A percentile compares a stretch with the other conserved stretches of the same genome.
Conservation (phyloP, 2,329 filamentous ascomycete genomes). For the Stromatinia cepivora region DNA sequence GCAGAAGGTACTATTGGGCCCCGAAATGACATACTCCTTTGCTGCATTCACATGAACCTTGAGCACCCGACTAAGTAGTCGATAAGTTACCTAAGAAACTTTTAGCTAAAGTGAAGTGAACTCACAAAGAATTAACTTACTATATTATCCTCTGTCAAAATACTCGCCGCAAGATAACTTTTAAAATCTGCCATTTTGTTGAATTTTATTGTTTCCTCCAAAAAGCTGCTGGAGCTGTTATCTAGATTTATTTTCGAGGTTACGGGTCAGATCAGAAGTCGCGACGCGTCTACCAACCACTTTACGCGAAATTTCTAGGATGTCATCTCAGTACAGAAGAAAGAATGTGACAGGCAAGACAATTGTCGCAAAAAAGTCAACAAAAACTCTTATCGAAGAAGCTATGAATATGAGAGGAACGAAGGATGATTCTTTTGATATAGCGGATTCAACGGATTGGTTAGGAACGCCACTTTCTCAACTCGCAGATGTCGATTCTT, state of each 20-base stretch:
- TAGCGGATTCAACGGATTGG: conserved; percentile 86
- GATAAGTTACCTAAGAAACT: conserved; percentile 75
- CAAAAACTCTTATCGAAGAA: not conserved
- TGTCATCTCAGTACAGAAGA: conserved; percentile 17
- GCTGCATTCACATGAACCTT: conserved; percentile 83
- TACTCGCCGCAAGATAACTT: conserved; percentile 40
- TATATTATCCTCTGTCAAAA: conserved; percentile 41
- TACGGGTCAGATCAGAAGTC: conserved; percentile 15
- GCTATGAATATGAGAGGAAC: conserved; percentile 24
- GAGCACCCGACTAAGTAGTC: conserved; percentile 76
- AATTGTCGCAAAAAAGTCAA: not conserved
- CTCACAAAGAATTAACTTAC: conserved; percentile 29
- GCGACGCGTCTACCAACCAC: conserved; percentile 28
- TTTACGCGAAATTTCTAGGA: conserved; percentile 35
- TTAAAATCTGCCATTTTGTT: conserved; percentile 40
- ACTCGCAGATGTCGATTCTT: conserved; percentile 73
- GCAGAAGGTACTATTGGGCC: not conserved
- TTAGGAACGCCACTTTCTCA: conserved; percentile 65
- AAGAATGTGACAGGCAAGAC: conserved; percentile 26
- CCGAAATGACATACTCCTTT: conserved; percentile 65
- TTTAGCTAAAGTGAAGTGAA: conserved; percentile 8
- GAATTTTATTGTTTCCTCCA: conserved; percentile 21
- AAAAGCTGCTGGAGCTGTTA: conserved; percentile 14
- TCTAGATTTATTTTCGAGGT: conserved; percentile 20
- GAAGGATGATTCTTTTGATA: conserved; percentile 41